Evolutionary conservation across 768 basidiomycete species (phyloP).

Genomic region (Daedaleopsis nitida): DNA sequence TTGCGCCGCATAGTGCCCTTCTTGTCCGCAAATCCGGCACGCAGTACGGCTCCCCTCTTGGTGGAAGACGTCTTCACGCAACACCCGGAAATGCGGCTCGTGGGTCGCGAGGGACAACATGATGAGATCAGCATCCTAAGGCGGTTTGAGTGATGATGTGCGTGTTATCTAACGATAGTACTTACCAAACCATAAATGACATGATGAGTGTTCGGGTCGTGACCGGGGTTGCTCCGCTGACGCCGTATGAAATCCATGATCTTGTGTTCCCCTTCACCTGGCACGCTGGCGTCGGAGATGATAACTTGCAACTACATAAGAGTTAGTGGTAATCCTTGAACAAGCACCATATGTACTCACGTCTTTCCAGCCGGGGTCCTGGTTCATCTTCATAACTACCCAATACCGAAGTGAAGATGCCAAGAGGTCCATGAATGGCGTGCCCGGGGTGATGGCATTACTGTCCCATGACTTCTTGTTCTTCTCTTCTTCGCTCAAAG

Average conservation of each 20-base stretch:
- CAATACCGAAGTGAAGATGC: conserved; percentile 91
- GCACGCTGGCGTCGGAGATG: conserved; percentile 95
- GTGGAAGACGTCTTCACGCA: conserved; percentile 96
- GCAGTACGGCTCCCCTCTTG: conserved; percentile 74
- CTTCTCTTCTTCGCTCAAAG: conserved; percentile 76
- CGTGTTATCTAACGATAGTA: background rate
- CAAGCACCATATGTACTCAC: conserved; percentile 37
- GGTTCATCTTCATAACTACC: conserved; percentile 94
- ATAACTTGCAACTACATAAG: conserved; percentile 81
- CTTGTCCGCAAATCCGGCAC: conserved; percentile 92
- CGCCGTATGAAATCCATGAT: conserved; percentile 98
- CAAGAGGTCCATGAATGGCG: conserved; percentile 96
- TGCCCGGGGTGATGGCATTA: conserved; percentile 98
- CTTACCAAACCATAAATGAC: conserved; percentile 96
- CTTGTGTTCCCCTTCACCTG: conserved; percentile 99
- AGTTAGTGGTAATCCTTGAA: background rate
- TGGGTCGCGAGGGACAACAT: conserved; percentile 98
- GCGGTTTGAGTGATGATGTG: conserved; percentile 6
- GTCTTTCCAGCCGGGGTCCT: conserved; percentile 94
- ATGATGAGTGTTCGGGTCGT: conserved; percentile 93
- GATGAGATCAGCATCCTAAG: conserved; percentile 96
- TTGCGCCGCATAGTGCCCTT: conserved; percentile 93
- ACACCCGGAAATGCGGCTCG: conserved; percentile 96
- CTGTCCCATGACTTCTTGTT: conserved; percentile 92
- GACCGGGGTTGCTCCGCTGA: conserved; percentile 82